Evolutionary conservation across 2,329 filamentous ascomycete genomes (phyloP).

Genomic region (Claviceps sp.): DNA sequence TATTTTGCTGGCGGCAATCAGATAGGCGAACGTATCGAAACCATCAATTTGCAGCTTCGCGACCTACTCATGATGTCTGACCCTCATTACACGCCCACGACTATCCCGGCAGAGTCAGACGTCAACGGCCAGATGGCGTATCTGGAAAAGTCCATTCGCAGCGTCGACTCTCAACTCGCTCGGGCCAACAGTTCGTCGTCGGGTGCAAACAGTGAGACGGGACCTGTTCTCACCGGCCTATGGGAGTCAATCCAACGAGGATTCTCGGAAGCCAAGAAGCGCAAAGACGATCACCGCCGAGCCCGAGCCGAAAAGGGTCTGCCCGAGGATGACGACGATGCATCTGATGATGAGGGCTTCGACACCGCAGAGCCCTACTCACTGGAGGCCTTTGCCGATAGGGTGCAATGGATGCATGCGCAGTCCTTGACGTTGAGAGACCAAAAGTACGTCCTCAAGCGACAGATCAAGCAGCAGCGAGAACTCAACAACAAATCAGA

Average conservation of each 20-base stretch:
- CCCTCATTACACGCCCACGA: slow-evolving; percentile 41
- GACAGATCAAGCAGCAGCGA: slow-evolving; percentile 90
- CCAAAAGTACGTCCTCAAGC: slow-evolving; percentile 77
- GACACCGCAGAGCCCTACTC: slow-evolving; percentile 51
- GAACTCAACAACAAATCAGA: slow-evolving; percentile 85
- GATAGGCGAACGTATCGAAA: slow-evolving; percentile 41
- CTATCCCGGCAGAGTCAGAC: slow-evolving; percentile 40
- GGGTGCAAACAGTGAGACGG: slow-evolving; percentile 37
- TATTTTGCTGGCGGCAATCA: slow-evolving; percentile 19
- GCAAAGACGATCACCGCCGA: slow-evolving; percentile 39
- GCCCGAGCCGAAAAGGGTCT: slow-evolving; percentile 43
- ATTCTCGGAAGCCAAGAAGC: slow-evolving; percentile 40
- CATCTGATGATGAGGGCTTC: slow-evolving; percentile 48
- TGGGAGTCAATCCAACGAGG: slow-evolving; percentile 42
- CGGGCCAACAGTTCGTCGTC: slow-evolving; percentile 17
- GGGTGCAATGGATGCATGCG: slow-evolving; percentile 65
- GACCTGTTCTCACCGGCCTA: slow-evolving; percentile 36
- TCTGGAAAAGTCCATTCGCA: slow-evolving; percentile 46
- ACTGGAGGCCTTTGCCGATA: slow-evolving; percentile 60
- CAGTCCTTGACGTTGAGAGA: slow-evolving; percentile 69
- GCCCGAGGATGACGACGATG: slow-evolving; percentile 40
- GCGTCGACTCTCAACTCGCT: slow-evolving; percentile 30
- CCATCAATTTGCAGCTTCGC: slow-evolving; percentile 51
- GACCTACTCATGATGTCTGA: slow-evolving; percentile 38
- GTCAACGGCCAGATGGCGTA: slow-evolving; percentile 56